Base-by-base conservation (phyloP, 495 filamentous ascomycete species). In the Penicillium egyptiacum region DNA sequence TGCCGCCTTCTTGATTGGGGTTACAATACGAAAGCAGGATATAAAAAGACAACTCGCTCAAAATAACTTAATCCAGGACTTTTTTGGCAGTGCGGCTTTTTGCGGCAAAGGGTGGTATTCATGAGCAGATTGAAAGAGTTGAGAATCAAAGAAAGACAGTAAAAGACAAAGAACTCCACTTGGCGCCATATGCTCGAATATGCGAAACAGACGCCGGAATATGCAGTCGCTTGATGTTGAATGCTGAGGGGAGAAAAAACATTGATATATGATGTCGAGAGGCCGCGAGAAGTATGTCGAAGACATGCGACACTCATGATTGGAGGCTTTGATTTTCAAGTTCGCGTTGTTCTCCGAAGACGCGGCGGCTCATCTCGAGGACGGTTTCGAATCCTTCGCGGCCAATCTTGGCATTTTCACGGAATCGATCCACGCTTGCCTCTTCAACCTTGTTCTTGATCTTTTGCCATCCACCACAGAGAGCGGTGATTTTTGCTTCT, bases 401-500 rank as follows among this genome's bases (percentile, higher is more conserved):
- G 47, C 94, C 94, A 69, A 87, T 88, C 59, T 78, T 79, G 23
- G 95, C 95, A 68, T 98, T 98, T 68, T 98, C 90, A 42, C 83
- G 78, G 73, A 98, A 98, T 51, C 90, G 75, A 63, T 89, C 91
- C 26, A 97, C 86, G 20, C 89, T 88, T 41, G 90, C 87, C 60
- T 96, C 90, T 75, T 98, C 94, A 63, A 98, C 91, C 70, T 86
- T 89, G 67, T 90, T 94, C 75, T 89, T 92, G 66, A 98, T 86
- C 64, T 90, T 91, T 72, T 96, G 89, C 90, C 93, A 98, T 19
- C 94, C 94, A 56, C 95, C 93, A 68, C 91, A 96, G 14, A 98
- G 77, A 1, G 94, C 94, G 2, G 90, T 96, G 67, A 98, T 96
- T 72, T 89, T 82, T 9, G 94, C 94, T 51, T 90, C 84, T 76